Base-by-base conservation (phyloP, 805 yeast genomes). In the Hanseniaspora opuntiae region DNA sequence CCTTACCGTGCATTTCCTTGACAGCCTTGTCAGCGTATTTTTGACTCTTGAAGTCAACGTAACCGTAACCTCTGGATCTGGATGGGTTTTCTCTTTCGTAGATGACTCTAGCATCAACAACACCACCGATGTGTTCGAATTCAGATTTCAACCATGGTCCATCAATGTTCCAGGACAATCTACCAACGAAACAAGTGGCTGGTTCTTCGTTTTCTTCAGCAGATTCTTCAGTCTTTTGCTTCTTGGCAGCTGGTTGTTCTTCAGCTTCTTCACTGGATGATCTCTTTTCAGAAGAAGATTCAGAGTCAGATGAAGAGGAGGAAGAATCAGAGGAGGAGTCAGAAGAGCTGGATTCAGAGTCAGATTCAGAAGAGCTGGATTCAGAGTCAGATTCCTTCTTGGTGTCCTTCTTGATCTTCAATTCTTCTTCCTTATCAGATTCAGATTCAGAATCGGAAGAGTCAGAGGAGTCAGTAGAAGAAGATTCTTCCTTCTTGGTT, bases 81-180 rank as follows among this genome's bases (percentile, higher is more conserved):
- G 89, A 93, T 56, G 94, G 78, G 57, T 84, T 84, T 42, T 53
- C 55, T 73, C 93, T 84, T 72, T 93, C 97, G 71, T 81, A 79
- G 68, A 93, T 86, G 60, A 93, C 96, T 74, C 98, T 83, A 60
- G 97, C 97, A 62, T 81, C 69, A 37, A 78, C 63, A 56, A 88
- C 93, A 69, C 95, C 96, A 51, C 90, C 95, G 53, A 71, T 63
- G 58, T 76, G 78, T 68, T 82, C 88, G 69, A 93, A 93, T 73
- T 86, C 97, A 57, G 82, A 74, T 71, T 76, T 75, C 68, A 93
- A 80, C 95, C 96, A 86, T 56, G 82, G 95, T 67, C 89, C 97
- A 65, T 93, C 98, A 64, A 93, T 78, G 70, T 81, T 84, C 97
- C 97, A 93, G 20, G 97, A 88, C 65, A 93, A 79, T 74, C 97